Base-by-base conservation (phyloP, 495 filamentous ascomycete genomes). In the Neurospora sp. region DNA sequence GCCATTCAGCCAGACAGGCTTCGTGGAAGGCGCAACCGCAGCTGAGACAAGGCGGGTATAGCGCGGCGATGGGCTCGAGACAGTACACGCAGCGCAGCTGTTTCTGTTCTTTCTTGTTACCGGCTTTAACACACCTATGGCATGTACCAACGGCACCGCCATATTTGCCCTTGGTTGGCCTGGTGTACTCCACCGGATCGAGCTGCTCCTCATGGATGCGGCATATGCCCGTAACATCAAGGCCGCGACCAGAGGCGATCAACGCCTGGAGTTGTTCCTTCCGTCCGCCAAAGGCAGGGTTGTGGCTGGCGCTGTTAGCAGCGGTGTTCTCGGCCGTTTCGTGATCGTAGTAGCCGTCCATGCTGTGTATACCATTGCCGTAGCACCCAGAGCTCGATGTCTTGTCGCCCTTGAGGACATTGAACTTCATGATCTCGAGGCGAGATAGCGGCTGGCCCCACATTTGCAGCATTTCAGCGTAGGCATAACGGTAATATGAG, bases 361-460 rank as follows among this genome's bases (percentile, higher is more conserved):
- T 71, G 74, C 73, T 72, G 71, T 81, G 44, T 40, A 74, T 37
- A 71, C 71, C 69, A 71, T 81, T 73, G 31, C 74, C 45, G 48
- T 59, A 59, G 48, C 14, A 65, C 72, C 76, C 71, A 65, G 71
- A 74, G 71, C 78, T 69, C 48, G 77, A 70, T 69, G 75, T 53
- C 53, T 37, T 74, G 75, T 85, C 81, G 20, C 86, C 83, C 75
- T 83, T 84, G 53, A 91, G 79, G 5, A 88, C 86, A 65, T 93
- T 91, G 79, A 94, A 95, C 76, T 96, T 96, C 71, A 97, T 83
- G 27, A 98, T 88, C 81, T 97, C 93, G 8, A 93, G 88, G 20
- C 91, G 86, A 40, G 90, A 86, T 5, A 92, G 84, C 0, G 91
- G 90, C 9, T 95, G 84, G n/a, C 88, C 87, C 94, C 95, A 98